Conservation (phyloP, 805 yeast genomes). For the Candida chilensis region DNA sequence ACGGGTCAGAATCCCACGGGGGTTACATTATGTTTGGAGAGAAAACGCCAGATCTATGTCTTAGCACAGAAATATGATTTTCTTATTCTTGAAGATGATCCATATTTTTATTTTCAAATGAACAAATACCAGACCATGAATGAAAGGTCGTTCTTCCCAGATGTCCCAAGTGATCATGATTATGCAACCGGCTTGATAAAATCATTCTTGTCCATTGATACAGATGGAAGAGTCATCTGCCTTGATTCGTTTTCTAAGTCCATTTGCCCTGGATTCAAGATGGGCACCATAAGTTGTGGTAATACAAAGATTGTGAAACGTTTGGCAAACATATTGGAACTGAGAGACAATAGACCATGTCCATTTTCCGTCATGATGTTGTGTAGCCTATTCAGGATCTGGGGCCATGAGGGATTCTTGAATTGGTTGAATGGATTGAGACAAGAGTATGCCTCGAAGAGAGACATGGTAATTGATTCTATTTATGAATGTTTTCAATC, state of each 20-base stretch:
- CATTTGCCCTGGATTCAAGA: neutral
- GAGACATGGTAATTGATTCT: neutral
- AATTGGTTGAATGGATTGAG: neutral
- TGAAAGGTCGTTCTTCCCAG: neutral
- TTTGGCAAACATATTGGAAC: neutral
- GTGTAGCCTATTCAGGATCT: neutral
- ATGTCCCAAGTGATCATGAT: neutral
- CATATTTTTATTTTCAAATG: neutral
- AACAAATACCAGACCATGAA: neutral
- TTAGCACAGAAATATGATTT: neutral
- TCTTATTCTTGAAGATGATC: neutral
- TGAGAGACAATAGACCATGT: neutral
- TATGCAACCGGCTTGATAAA: neutral
- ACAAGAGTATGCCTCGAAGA: neutral
- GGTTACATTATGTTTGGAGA: neutral
- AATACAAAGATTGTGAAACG: neutral
- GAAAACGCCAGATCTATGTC: neutral
- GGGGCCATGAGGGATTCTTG: conserved; percentile 1
- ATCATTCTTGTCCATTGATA: conserved; percentile 1
- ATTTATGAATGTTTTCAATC: neutral
- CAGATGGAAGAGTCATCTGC: conserved; percentile 1
- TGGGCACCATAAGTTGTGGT: neutral
- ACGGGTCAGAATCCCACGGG: neutral
- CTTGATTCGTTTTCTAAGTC: neutral
- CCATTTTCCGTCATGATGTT: neutral